Evolutionary conservation across 2,329 filamentous ascomycete species (phyloP), one percentile per base, ranked within the genome.

Genomic region (Nannizziopsis barbatae): DNA sequence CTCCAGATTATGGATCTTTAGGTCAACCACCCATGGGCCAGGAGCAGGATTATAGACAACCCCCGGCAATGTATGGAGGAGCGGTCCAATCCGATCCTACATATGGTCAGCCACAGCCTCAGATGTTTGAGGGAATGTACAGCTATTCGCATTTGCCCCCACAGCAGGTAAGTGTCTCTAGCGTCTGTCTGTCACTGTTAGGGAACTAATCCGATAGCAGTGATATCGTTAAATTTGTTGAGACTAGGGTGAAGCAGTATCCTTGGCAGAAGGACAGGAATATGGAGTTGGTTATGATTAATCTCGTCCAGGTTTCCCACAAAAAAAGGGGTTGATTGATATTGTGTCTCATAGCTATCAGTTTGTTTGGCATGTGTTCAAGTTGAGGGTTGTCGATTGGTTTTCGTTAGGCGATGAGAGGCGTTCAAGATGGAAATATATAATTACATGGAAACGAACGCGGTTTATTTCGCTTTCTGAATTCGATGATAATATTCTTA

Each of bases 41-140:
- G 41, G 84, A 88, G 47, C 77, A 83, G 57, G 86, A 92, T 57
- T 94, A 94, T 65, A 83, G 86, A 53, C 78, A 81, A 57, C 80
- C 85, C 60, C 41, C 80, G 39, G 77, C 78, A 60, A 90, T 95
- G 79, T 95, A 95, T 62, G 75, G 83, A 27, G 82, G 81, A 47
- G 81, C 87, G 55, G 84, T 88, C 50, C 86, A 87, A 56, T 72
- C 81, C 11, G 83, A 84, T 42, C 79, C 84, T 10, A 75, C 79
- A 10, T 93, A 93, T 62, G 84, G 82, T 11, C 86, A 92, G 60
- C 77, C 84, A 40, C 83, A 85, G 57, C 63, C 67, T 40, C 71
- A 80, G 54, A 93, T 95, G 76, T 95, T 89, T 66, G 81, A 86
- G 53, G 80, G 79, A 54, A 95, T 95, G 75, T 96, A 96, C 65